Percentiles rank a stretch among this genome's conserved stretches.
phyloP scores from a whole-genome alignment of 2,329 filamentous ascomycete species.

The Calonectria multiphialidica region DNA sequence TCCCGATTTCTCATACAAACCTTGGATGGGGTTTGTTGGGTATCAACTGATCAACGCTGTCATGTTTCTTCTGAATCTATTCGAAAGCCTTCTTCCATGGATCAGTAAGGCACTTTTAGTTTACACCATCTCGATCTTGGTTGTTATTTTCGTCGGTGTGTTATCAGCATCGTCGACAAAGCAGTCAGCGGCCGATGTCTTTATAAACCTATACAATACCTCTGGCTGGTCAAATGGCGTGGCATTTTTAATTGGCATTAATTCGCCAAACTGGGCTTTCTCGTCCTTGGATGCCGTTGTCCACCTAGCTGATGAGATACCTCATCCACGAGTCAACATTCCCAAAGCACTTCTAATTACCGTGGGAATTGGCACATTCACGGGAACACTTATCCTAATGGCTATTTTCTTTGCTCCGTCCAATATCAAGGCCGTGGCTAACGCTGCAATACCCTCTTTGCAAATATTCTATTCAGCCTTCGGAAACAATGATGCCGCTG shows the following conservation, averaged over 20 bases:
- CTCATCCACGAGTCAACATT: constrained; percentile 8
- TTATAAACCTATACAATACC: constrained; percentile 10
- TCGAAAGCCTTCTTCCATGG: constrained; percentile 6
- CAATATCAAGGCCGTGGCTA: constrained; percentile 31
- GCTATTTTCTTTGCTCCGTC: constrained; percentile 26
- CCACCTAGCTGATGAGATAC: constrained; percentile 16
- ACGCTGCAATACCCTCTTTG: constrained; percentile 38
- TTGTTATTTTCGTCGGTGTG: constrained; percentile 6
- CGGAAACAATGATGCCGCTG: background rate
- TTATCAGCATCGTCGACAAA: background rate
- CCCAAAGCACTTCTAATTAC: constrained; percentile 13
- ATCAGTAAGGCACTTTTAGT: background rate
- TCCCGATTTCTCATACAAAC: background rate
- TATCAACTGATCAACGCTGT: constrained; percentile 11
- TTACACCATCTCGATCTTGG: constrained; percentile 8
- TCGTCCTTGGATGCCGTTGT: constrained; percentile 2
- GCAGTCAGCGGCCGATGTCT: background rate
- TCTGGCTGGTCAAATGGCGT: constrained; percentile 11
- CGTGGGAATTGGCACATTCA: background rate
- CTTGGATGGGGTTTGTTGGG: constrained; percentile 9
- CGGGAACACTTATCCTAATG: background rate
- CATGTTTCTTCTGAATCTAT: constrained; percentile 20
- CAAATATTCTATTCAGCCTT: constrained; percentile 13
- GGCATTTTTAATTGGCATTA: constrained; percentile 16
- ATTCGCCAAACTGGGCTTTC: constrained; percentile 8